Conservation (phyloP, 164 flowering plant genomes). For the Liquidambar formosana region DNA sequence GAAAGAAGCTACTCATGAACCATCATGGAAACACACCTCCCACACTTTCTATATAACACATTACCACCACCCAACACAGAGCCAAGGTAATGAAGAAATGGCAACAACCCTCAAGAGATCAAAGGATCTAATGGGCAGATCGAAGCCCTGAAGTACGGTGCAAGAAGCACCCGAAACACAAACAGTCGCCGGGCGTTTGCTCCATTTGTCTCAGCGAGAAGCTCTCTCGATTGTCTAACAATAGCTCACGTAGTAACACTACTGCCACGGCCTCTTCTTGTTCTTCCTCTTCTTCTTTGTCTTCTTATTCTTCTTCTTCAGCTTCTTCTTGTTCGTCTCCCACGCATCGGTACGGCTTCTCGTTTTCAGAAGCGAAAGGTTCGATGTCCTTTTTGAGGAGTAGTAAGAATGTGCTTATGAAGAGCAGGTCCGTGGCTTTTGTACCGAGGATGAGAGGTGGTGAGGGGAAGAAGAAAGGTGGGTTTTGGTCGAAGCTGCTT, state of each 20-base stretch:
- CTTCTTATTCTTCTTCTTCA: slow-evolving; percentile 19
- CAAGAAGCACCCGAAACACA: slow-evolving; percentile 50
- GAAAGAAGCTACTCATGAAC: slow-evolving; percentile 21
- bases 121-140: too few relatives aligned
- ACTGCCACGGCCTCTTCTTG: slow-evolving; percentile 5
- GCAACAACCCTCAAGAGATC: not conserved
- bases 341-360: not conserved
- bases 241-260: not conserved
- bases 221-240: slow-evolving; percentile 24
- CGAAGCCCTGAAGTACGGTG: slow-evolving; percentile 18
- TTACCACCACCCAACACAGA: too few relatives aligned
- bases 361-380: slow-evolving; percentile 3
- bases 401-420: slow-evolving; percentile 15
- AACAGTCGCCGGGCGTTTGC: slow-evolving; percentile 50
- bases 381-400: slow-evolving; percentile 1
- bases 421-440: slow-evolving; percentile 35
- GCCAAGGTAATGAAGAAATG: too few relatives aligned
- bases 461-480: slow-evolving; percentile 21
- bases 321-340: slow-evolving; percentile 33
- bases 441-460: slow-evolving; percentile 4
- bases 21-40: slow-evolving; percentile 13
- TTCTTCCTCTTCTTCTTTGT: slow-evolving; percentile 22
- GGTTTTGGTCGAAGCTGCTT: slow-evolving; percentile 37
- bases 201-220: slow-evolving; percentile 40
- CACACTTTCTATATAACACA: not conserved